Evolutionary conservation across 805 yeast genomes (phyloP), one percentile per base, ranked within the genome.

Genomic region (Yamadazyma endophytica): DNA sequence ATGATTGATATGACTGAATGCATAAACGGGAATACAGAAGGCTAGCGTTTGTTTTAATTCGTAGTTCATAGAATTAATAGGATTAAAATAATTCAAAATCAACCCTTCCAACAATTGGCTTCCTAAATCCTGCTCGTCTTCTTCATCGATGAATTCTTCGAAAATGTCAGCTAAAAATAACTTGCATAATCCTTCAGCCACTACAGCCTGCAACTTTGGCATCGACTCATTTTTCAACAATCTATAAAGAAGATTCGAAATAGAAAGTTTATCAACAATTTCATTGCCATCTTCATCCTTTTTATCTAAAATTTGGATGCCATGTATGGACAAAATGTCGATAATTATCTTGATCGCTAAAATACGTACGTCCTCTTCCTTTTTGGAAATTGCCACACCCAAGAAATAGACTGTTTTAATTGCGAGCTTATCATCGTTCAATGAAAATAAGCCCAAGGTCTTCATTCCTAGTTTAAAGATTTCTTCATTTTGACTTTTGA

Each of bases 101-200:
- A 89, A 64, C 0, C 83, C 73, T 49, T 82, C 89, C 44, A 83
- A 73, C 22, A 87, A 57, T 34, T 59, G 57, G 24, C 49, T 52
- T 25, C 58, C 64, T 13, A 52, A 50, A 42, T 52, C 60, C 18
- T 47, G 56, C 3, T 39, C 43, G 4, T 27, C 44, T 20, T 47
- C 47, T 11, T 35, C 37, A 13, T 43, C 35, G 7, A 29, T 33
- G 35, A 75, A 79, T 47, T 82, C 88, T 5, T 67, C 71, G 34
- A 88, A 68, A 13, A 84, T 71, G 42, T 83, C 94, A 11, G 90
- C 82, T 32, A 92, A 64, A 44, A 80, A 77, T 30, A 90, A 61
- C 58, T 90, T 89, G 47, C 89, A 84, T 16, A 89, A 61, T 0
- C 95, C 94, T 48, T 86, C 95, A 0, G 90, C 95, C 7, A 90